Evolutionary conservation across 2,329 filamentous ascomycete genomes (phyloP).

Genomic region (Trichoderma breve): DNA sequence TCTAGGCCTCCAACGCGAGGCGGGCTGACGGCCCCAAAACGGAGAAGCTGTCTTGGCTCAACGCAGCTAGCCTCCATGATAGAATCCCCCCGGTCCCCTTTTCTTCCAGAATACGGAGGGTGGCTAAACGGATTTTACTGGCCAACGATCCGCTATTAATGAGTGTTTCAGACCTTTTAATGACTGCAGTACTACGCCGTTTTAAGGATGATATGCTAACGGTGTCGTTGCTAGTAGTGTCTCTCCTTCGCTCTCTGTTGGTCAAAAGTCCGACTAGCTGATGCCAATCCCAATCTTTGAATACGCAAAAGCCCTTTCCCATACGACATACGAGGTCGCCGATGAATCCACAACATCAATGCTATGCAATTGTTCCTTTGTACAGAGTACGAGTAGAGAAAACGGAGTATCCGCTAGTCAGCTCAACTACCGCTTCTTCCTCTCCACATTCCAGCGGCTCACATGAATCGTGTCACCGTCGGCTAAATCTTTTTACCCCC

Average conservation of each 20-base stretch:
- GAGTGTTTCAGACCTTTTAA: not conserved
- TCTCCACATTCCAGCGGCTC: not conserved
- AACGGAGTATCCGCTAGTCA: not conserved
- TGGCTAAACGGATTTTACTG: not conserved
- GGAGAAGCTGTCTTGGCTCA: not conserved
- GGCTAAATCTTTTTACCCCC: not conserved
- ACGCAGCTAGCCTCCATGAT: not conserved
- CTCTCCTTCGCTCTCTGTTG: not conserved
- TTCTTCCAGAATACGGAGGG: not conserved
- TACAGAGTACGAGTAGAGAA: not conserved
- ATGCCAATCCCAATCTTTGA: slow-evolving; percentile 2
- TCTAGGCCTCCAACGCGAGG: not conserved
- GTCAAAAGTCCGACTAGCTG: not conserved
- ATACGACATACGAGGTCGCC: not conserved
- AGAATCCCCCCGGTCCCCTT: not conserved
- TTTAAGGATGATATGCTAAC: not conserved
- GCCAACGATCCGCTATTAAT: not conserved
- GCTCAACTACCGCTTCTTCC: not conserved
- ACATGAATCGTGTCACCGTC: slow-evolving; percentile 3
- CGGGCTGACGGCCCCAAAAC: slow-evolving; percentile 1
- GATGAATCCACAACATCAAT: not conserved
- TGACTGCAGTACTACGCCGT: not conserved
- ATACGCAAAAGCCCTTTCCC: not conserved
- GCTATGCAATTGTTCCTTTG: not conserved
- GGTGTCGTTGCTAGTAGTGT: not conserved